Percentiles rank a stretch among this genome's conserved stretches.
Evolutionary conservation across 1,284 basidiomycete species (phyloP).

Genomic region (Tylopilus orsonianus): DNA sequence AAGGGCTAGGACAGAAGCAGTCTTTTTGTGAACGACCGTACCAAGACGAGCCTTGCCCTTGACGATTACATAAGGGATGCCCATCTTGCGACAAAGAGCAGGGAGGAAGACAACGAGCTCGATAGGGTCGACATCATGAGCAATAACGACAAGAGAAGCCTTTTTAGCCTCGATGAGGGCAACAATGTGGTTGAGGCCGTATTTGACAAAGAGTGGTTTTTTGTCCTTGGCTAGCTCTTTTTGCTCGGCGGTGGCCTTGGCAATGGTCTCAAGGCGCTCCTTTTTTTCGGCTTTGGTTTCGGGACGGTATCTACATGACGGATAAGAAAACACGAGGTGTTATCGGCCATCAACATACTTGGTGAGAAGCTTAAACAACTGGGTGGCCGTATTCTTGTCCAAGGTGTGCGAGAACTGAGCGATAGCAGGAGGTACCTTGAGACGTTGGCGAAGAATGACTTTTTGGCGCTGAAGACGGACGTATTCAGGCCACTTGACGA

Average conservation of each 20-base stretch:
- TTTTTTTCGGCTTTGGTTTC: constrained; percentile 98
- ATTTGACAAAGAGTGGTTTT: constrained; percentile 96
- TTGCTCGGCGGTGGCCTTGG: constrained; percentile 75
- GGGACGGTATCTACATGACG: constrained; percentile 62
- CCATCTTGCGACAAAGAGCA: constrained; percentile 99
- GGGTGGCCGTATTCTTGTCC: constrained; percentile 99
- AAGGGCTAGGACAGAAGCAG: constrained; percentile 85
- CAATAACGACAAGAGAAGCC: constrained; percentile 94
- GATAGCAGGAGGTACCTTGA: constrained; percentile 98
- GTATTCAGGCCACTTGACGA: constrained; percentile 99
- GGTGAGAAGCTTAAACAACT: constrained; percentile 97
- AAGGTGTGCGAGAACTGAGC: constrained; percentile 97
- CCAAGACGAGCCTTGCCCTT: constrained; percentile 98
- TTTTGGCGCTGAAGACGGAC: constrained; percentile 98
- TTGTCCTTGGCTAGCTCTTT: constrained; percentile 82
- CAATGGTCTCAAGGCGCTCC: constrained; percentile 80
- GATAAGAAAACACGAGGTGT: neutral
- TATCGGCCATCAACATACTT: constrained; percentile 55
- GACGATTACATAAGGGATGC: constrained; percentile 96
- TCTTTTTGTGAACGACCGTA: constrained; percentile 98
- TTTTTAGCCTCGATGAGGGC: constrained; percentile 98
- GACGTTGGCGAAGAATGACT: constrained; percentile 96
- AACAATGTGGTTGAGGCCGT: constrained; percentile 95
- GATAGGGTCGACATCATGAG: constrained; percentile 98
- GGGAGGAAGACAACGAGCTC: constrained; percentile 98